These are phyloP conservation scores for Geranium rotundifolium DNA, from an alignment of 345 rosid genomes.

Conservation along the genomic window DNA sequence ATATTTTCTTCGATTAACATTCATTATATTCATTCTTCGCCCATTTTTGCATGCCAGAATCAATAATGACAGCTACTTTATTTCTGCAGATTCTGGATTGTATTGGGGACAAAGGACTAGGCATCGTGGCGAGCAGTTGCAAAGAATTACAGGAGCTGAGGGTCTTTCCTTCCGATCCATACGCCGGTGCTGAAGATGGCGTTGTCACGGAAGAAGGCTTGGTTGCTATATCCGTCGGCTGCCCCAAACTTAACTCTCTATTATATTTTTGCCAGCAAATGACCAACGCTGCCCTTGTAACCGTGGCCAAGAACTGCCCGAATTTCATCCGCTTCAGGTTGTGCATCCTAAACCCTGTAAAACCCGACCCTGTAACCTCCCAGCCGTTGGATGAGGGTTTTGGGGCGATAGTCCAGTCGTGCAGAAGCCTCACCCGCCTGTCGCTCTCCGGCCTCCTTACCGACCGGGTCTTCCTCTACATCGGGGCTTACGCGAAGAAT, in stretches of 20 bases:
- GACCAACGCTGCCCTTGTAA: slow-evolving; percentile 84
- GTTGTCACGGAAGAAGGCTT: slow-evolving; percentile 83
- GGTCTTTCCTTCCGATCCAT: slow-evolving; percentile 81
- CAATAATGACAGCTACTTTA: not conserved
- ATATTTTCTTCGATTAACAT: slow-evolving; percentile 4
- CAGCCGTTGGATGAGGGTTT: slow-evolving; percentile 91
- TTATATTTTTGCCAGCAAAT: slow-evolving; percentile 93
- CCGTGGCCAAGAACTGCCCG: slow-evolving; percentile 72
- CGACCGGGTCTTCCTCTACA: slow-evolving; percentile 73
- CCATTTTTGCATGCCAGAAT: not conserved
- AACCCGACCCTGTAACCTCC: slow-evolving; percentile 57
- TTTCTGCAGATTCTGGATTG: slow-evolving; percentile 70
- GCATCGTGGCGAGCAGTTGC: slow-evolving; percentile 61
- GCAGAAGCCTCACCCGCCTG: slow-evolving; percentile 62
- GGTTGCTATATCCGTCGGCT: slow-evolving; percentile 75
- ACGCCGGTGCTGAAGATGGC: slow-evolving; percentile 31
- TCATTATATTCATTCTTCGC: not conserved
- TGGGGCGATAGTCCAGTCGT: slow-evolving; percentile 79
- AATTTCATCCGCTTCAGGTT: slow-evolving; percentile 78
- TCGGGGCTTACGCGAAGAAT: slow-evolving; percentile 70
- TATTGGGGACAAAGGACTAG: slow-evolving; percentile 86
- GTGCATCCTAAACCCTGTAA: slow-evolving; percentile 64
- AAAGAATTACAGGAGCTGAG: slow-evolving; percentile 79
- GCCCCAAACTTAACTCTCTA: slow-evolving; percentile 70
- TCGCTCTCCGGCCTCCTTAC: slow-evolving; percentile 75